Conservation (phyloP, 78 protist species). For the Ministeria vibrans region DNA sequence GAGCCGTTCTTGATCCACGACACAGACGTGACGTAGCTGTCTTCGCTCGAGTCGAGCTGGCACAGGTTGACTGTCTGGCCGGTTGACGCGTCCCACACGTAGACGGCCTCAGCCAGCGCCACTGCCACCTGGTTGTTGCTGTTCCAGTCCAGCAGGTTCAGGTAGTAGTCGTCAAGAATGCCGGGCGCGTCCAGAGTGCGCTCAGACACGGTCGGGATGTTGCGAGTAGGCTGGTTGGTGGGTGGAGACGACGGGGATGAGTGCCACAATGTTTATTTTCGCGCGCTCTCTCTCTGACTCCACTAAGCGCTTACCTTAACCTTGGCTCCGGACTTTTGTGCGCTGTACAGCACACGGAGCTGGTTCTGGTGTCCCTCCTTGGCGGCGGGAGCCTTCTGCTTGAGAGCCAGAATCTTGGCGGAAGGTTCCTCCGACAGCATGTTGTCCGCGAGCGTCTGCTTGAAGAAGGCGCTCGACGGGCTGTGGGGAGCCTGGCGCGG, state of each 20-base stretch:
- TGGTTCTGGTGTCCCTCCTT: conserved; percentile 34
- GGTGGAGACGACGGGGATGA: not conserved
- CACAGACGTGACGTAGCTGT: conserved; percentile 75
- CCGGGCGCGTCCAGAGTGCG: conserved; percentile 92
- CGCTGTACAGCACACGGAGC: conserved; percentile 57
- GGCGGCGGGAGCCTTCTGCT: conserved; percentile 76
- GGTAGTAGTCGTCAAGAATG: conserved; percentile 92
- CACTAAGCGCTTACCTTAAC: no score
- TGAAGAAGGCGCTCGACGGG: not conserved
- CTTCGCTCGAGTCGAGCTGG: conserved; percentile 9
- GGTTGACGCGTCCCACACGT: conserved; percentile 94
- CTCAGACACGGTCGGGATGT: conserved; percentile 63
- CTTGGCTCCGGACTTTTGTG: conserved; percentile 25
- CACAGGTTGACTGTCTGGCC: conserved; percentile 67
- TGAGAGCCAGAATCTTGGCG: conserved; percentile 74
- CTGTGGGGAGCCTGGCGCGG: not conserved
- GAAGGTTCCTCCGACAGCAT: not conserved
- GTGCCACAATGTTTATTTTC: no score
- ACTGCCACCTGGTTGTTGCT: conserved; percentile 75
- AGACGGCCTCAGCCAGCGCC: conserved; percentile 88
- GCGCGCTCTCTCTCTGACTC: no score
- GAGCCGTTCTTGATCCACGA: conserved; percentile 72
- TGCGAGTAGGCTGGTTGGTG: conserved; percentile 17
- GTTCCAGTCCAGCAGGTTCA: conserved; percentile 97
- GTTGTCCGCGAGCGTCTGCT: not conserved